These are phyloP conservation scores for Aspergillus calidoustus DNA, from an alignment of 2,329 filamentous ascomycete species.

Conservation along the genomic window DNA sequence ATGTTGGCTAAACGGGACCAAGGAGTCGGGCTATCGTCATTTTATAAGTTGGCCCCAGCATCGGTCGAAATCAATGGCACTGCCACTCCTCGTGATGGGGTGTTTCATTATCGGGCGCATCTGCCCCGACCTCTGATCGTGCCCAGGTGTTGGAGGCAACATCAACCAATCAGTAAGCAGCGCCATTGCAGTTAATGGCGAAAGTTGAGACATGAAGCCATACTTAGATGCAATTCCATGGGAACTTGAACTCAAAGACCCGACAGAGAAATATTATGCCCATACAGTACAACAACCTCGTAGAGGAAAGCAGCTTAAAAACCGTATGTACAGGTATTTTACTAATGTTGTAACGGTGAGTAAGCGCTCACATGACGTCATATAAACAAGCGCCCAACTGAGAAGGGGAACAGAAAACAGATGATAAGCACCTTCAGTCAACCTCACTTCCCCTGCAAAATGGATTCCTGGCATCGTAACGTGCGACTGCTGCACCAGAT, in stretches of 20 bases:
- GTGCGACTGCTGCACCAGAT: conserved; percentile 35
- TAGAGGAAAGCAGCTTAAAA: background rate
- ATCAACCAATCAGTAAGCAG: background rate
- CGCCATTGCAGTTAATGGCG: background rate
- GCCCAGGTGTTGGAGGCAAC: background rate
- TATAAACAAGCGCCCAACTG: conserved; percentile 11
- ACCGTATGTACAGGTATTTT: background rate
- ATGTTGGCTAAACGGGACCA: conserved; percentile 3
- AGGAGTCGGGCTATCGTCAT: conserved; percentile 3
- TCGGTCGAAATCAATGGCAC: conserved; percentile 6
- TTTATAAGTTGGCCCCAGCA: background rate
- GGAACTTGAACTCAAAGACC: background rate
- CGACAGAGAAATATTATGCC: background rate
- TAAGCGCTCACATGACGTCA: conserved; percentile 19
- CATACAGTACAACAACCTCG: background rate
- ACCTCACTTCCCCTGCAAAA: conserved; percentile 13
- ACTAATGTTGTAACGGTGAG: background rate
- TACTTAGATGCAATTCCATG: background rate
- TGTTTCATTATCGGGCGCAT: conserved; percentile 7
- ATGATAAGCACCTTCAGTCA: conserved; percentile 11
- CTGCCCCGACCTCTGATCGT: background rate
- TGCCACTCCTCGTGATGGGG: conserved; percentile 22
- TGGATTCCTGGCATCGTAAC: conserved; percentile 33
- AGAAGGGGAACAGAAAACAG: conserved; percentile 1
- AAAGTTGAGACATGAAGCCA: background rate